Evolutionary conservation across 2,329 filamentous ascomycete genomes (phyloP).

Genomic region (Alternaria sp.): DNA sequence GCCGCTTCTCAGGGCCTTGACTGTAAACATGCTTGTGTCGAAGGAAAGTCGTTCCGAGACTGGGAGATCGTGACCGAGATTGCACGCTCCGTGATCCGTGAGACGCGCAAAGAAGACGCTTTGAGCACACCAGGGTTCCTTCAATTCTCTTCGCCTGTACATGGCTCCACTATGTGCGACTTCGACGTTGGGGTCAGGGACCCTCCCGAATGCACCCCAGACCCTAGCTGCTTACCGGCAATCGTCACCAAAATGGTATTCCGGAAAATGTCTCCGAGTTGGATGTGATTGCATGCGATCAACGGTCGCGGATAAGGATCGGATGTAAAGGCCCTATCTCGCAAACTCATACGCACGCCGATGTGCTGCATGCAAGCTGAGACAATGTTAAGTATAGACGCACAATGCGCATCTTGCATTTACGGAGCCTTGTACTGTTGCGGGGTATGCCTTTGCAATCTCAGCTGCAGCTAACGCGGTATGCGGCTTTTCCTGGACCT

Average conservation of each 20-base stretch:
- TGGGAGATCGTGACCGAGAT: conserved; percentile 11
- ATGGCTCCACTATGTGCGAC: conserved; percentile 6
- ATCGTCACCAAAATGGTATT: neutral
- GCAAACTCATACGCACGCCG: conserved; percentile 1
- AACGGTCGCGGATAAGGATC: conserved; percentile 9
- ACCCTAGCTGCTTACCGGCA: conserved; percentile 10
- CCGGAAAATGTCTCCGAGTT: conserved; percentile 9
- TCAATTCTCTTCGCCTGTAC: conserved; percentile 4
- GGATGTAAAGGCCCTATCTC: conserved; percentile 3
- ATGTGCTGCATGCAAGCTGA: conserved; percentile 13
- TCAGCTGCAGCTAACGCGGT: conserved; percentile 12
- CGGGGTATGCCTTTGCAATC: conserved; percentile 11
- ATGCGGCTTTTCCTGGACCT: conserved; percentile 14
- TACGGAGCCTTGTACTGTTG: conserved; percentile 6
- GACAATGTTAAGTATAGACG: conserved; percentile 10
- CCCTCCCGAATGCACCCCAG: conserved; percentile 1
- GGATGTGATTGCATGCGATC: conserved; percentile 6
- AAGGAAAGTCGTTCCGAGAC: neutral
- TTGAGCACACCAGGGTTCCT: conserved; percentile 1
- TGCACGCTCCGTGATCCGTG: conserved; percentile 3
- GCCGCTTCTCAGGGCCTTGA: conserved; percentile 1
- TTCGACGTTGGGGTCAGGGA: conserved; percentile 23
- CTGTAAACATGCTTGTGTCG: neutral
- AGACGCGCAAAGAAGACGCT: conserved; percentile 11
- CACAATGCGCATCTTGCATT: conserved; percentile 9